These are phyloP conservation scores for Sedum album DNA, from an alignment of 164 flowering plant species.

Conservation along the genomic window DNA sequence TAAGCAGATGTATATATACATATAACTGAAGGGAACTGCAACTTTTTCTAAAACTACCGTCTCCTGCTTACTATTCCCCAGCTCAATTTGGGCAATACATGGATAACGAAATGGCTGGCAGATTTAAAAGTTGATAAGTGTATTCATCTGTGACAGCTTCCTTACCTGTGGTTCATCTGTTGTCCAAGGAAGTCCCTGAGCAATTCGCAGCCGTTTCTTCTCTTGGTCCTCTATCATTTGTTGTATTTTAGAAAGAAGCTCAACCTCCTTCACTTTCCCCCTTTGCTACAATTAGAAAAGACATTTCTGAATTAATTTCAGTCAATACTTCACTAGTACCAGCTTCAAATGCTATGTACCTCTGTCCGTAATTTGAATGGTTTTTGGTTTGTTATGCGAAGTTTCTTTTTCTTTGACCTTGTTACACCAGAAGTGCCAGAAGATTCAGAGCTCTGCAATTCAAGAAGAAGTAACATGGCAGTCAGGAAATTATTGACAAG, in stretches of 20 bases:
- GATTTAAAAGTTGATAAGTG: neutral
- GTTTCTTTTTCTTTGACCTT: slow-evolving; percentile 55
- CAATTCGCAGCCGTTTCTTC: slow-evolving; percentile 66
- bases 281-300: slow-evolving; percentile 46
- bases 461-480: neutral
- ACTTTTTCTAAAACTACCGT: neutral
- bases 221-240: slow-evolving; percentile 72
- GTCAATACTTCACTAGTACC: neutral
- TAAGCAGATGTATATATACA: no score
- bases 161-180: slow-evolving; percentile 98
- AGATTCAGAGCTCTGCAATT: slow-evolving; percentile 63
- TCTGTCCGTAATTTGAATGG: slow-evolving; percentile 93
- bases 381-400: slow-evolving; percentile 49
- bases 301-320: neutral
- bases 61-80: no score
- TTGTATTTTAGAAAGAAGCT: slow-evolving; percentile 61
- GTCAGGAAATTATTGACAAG: slow-evolving; percentile 1
- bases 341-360: slow-evolving; percentile 21
- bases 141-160: neutral
- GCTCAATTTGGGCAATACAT: no score
- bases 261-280: slow-evolving; percentile 76
- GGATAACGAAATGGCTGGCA: slow-evolving; percentile 8
- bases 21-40: no score
- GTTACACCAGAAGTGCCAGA: slow-evolving; percentile 47
- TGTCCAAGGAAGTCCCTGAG: slow-evolving; percentile 99